Base-by-base conservation (phyloP, 441 rosid genomes). In the Populus hybrid region DNA sequence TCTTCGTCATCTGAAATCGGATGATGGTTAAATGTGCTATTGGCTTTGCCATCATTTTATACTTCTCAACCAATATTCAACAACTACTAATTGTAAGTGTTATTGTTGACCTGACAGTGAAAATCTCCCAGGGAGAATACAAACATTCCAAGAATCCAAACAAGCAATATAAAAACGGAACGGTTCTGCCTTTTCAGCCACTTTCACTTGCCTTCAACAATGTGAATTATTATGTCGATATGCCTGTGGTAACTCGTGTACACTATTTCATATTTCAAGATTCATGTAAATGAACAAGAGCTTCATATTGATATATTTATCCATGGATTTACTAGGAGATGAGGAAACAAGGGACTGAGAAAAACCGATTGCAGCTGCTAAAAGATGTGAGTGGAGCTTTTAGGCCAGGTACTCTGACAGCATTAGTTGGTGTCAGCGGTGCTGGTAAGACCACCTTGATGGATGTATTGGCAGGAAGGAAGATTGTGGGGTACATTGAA, bases 391-490 rank as follows among this genome's bases (percentile, higher is more conserved):
- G 94, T 46, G 95, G 97, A 72, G 89, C 93, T 67, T 93, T 91
- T 79, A 86, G 89, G 72, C 95, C 94, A 6, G 91, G 97, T 14
- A 77, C 85, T 24, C 76, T 92, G 81, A 91, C 95, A 79, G 95
- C 95, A 38, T 78, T 92, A 19, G 91, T 92, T 71, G 97, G 97
- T 3, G 92, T 89, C 11, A 91, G 93, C 74, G 97, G 97, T 34
- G 97, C 97, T 10, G 96, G 97, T 18, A 93, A 93, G 86, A 93
- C 97, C 8, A 93, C 97, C 3, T 76, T 93, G 69, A 89, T 91
- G 90, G 97, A 93, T 78, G 95, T 93, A 24, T 69, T 93, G 75
- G 92, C 95, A 3, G 95, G 97, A 79, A 85, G 97, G 78, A 91
- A 93, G 78, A 91, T 91, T 0, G 86, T 90, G 2, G 94, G 95